Base-by-base conservation (phyloP, 495 filamentous ascomycete genomes). In the Penicillium herquei region DNA sequence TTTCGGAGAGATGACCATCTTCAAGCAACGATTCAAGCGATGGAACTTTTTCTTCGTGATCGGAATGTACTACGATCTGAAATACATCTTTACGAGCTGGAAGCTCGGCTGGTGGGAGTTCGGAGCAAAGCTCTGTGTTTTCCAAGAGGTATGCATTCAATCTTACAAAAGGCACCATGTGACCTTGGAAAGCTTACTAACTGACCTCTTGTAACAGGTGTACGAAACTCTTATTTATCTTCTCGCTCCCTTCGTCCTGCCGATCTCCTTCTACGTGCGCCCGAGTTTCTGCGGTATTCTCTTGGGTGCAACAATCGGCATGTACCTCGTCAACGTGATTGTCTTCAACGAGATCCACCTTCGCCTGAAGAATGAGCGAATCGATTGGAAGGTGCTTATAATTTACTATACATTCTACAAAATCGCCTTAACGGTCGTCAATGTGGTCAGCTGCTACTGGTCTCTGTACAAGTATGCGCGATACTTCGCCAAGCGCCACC, bases 101-200 rank as follows among this genome's bases (percentile, higher is more conserved):
- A 78, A 76, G 43, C 60, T 81, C 26, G 76, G 77, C 30, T 73
- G 64, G 67, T 78, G 75, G 72, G 78, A 81, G 39, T 48, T 81
- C 31, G 77, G 77, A 1, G 68, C 76, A 1, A 80, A 80, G 72
- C 84, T 91, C 50, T 88, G 87, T 65, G 81, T 83, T 17, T 85
- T 88, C 3, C 87, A 91, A 70, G 83, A 87, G 56, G 67, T 70
- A 56, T 46, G 64, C 1, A 46, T 39, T n/a, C n/a, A n/a, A n/a
- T n/a, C n/a, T n/a, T n/a, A n/a, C n/a, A n/a, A n/a, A n/a, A n/a
- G n/a, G n/a, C n/a, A n/a, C n/a, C n/a, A n/a, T n/a, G n/a, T n/a
- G n/a, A n/a, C n/a, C n/a, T n/a, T n/a, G n/a, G n/a, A n/a, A n/a
- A n/a, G 16, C 30, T 17, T 14, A 17, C 18, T n/a, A 34, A 52